Conservation (phyloP, 2,329 filamentous ascomycete species). For the Albophoma yamanashiensis region DNA sequence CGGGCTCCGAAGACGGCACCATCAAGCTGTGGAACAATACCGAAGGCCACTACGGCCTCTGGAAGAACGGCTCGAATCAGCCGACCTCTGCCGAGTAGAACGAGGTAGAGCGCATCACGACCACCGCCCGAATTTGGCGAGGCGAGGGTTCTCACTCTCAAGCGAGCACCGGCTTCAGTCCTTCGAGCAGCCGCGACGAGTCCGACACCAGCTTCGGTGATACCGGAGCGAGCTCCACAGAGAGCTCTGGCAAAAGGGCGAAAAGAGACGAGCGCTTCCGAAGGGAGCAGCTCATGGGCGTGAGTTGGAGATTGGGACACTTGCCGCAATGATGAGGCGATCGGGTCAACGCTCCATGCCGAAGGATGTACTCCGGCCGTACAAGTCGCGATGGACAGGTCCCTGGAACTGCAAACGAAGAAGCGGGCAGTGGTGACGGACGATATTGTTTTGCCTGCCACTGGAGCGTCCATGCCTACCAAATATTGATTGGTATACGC, state of each 20-base stretch:
- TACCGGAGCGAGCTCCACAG: background rate
- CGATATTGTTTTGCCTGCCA: background rate
- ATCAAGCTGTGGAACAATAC: conserved; percentile 84
- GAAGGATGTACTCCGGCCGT: background rate
- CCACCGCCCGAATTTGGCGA: conserved; percentile 1
- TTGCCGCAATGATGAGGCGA: background rate
- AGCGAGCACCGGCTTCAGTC: conserved; percentile 5
- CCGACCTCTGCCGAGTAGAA: conserved; percentile 26
- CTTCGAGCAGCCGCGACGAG: conserved; percentile 5
- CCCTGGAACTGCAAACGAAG: background rate
- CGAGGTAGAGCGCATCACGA: conserved; percentile 12
- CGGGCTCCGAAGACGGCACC: conserved; percentile 92
- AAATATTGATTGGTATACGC: background rate
- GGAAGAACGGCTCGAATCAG: conserved; percentile 36
- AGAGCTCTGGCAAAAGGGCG: background rate
- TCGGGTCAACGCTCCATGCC: background rate
- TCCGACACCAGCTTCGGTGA: conserved; percentile 1
- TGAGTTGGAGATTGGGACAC: background rate
- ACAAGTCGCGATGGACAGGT: background rate
- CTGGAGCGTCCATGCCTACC: background rate
- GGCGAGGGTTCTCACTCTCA: conserved; percentile 1
- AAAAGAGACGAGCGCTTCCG: background rate
- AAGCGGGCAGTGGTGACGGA: background rate
- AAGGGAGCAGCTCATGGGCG: background rate
- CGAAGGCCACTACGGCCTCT: conserved; percentile 53